Evolutionary conservation across 495 filamentous ascomycete genomes (phyloP).

Genomic region (Penicillium antarcticum): DNA sequence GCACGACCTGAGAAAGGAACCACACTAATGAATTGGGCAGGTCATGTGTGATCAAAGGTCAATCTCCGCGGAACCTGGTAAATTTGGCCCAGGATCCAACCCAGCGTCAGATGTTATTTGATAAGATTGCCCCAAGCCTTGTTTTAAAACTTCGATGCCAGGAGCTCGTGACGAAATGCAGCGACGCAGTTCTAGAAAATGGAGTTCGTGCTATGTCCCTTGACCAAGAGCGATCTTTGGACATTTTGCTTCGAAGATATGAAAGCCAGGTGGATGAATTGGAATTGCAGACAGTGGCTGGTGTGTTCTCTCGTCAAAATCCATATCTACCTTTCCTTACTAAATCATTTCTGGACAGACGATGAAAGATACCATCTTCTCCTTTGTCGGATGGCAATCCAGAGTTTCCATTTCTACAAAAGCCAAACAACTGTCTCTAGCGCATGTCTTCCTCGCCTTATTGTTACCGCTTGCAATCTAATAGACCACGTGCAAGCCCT

Average conservation of each 20-base stretch:
- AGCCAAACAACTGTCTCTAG: constrained; percentile 26
- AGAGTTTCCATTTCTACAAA: constrained; percentile 44
- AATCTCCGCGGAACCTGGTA: constrained; percentile 28
- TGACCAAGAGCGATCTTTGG: constrained; percentile 37
- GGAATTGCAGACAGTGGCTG: constrained; percentile 25
- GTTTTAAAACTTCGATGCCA: constrained; percentile 33
- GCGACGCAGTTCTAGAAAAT: constrained; percentile 31
- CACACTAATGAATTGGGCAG: constrained; percentile 12
- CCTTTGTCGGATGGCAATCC: constrained; percentile 35
- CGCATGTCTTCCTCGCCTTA: constrained; percentile 31
- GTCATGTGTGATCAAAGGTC: constrained; percentile 37
- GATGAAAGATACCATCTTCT: constrained; percentile 31
- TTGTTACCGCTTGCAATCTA: constrained; percentile 31
- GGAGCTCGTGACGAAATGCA: constrained; percentile 34
- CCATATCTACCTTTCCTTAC: not conserved
- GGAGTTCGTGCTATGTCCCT: constrained; percentile 36
- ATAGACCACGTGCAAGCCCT: constrained; percentile 32
- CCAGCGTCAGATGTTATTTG: constrained; percentile 30
- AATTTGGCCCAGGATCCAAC: constrained; percentile 34
- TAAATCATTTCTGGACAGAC: constrained; percentile 10
- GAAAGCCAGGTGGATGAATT: constrained; percentile 34
- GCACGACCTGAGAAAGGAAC: not conserved
- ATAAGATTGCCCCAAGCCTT: constrained; percentile 30
- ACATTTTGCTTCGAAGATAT: constrained; percentile 33
- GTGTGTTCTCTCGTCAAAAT: constrained; percentile 15